These are phyloP conservation scores for Fomes fomentarius DNA, from an alignment of 1,284 basidiomycete species.

Conservation along the genomic window DNA sequence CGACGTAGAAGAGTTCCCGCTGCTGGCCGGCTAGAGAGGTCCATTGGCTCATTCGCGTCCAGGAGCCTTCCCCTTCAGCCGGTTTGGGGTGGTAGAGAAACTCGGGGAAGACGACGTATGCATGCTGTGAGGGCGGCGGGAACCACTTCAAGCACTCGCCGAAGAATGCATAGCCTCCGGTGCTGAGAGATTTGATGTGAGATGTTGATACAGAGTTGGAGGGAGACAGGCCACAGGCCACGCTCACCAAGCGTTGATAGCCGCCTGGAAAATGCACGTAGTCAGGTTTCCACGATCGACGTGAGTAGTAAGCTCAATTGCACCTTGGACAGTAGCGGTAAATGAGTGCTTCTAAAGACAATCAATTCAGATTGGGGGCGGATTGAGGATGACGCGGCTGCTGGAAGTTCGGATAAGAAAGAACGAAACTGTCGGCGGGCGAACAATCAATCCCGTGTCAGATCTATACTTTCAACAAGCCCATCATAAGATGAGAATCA, in stretches of 20 bases:
- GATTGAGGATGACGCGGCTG: neutral
- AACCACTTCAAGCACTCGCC: conserved; percentile 8
- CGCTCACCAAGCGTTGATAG: conserved; percentile 15
- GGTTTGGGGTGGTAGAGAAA: conserved; percentile 8
- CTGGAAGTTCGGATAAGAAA: conserved; percentile 6
- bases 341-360: conserved; percentile 8
- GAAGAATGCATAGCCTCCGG: conserved; percentile 16
- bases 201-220: no score
- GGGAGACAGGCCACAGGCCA: no score
- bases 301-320: no score
- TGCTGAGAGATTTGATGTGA: neutral
- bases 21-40: conserved; percentile 10
- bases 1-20: conserved; percentile 16
- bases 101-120: conserved; percentile 10
- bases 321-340: conserved; percentile 14
- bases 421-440: conserved; percentile 1
- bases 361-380: neutral
- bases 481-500: no score
- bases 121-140: conserved; percentile 12
- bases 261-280: conserved; percentile 5
- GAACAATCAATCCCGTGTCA: no score
- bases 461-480: no score
- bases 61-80: neutral
- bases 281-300: no score
- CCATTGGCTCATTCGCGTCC: conserved; percentile 10